phyloP scores from a whole-genome alignment of 1,284 basidiomycete genomes.

The Pascua guehoae region DNA sequence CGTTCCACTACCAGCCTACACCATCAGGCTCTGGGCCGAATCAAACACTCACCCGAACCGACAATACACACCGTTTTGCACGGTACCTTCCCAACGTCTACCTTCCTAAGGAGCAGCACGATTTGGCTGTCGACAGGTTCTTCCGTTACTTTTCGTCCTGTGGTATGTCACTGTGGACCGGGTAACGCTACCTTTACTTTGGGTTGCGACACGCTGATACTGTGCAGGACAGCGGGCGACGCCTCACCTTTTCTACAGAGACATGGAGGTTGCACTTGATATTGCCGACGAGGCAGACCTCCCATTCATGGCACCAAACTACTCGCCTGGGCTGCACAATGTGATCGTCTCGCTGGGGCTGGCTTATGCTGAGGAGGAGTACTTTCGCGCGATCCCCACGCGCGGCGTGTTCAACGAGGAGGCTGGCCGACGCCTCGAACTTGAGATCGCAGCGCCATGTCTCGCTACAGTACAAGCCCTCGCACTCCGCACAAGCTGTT shows the following conservation, averaged over 20 bases:
- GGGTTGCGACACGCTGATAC: not conserved
- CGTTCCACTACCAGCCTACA: constrained; percentile 7
- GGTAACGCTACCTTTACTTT: not conserved
- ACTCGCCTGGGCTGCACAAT: constrained; percentile 69
- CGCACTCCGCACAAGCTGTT: constrained; percentile 59
- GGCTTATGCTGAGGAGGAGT: constrained; percentile 58
- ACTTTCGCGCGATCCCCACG: constrained; percentile 53
- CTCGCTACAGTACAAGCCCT: constrained; percentile 60
- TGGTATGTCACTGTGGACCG: constrained; percentile 5
- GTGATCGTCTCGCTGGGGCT: constrained; percentile 60
- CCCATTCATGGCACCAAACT: constrained; percentile 53
- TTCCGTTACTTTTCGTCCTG: constrained; percentile 29
- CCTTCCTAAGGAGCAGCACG: constrained; percentile 22
- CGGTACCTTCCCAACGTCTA: constrained; percentile 15
- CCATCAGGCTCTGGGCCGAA: constrained; percentile 1
- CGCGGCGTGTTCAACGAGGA: constrained; percentile 56
- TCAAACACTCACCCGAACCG: constrained; percentile 1
- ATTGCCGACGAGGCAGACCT: constrained; percentile 41
- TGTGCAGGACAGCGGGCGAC: constrained; percentile 7
- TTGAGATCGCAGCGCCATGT: constrained; percentile 58
- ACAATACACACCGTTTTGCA: constrained; percentile 1
- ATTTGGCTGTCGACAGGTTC: constrained; percentile 26
- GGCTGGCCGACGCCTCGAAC: constrained; percentile 58
- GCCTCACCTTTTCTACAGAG: constrained; percentile 20
- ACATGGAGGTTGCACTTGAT: constrained; percentile 15